These are phyloP conservation scores for Tephrocybe sp. DNA, from an alignment of 768 basidiomycete genomes.

Conservation along the genomic window DNA sequence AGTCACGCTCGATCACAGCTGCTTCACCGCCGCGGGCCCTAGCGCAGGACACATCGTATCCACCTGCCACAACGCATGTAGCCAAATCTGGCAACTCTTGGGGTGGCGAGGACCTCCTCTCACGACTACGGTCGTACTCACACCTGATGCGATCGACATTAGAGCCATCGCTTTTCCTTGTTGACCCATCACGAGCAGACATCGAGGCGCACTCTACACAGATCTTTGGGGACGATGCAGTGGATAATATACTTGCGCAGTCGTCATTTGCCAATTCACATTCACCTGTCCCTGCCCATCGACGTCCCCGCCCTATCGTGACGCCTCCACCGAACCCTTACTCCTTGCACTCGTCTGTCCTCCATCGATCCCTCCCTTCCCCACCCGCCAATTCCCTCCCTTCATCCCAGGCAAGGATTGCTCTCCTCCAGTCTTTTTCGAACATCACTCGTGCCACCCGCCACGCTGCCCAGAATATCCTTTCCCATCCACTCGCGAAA, in stretches of 20 bases:
- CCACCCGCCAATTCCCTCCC: slow-evolving; percentile 50
- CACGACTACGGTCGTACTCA: slow-evolving; percentile 73
- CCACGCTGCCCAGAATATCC: slow-evolving; percentile 91
- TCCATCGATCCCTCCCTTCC: slow-evolving; percentile 76
- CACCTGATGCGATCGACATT: slow-evolving; percentile 84
- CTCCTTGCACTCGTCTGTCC: slow-evolving; percentile 68
- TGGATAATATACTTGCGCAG: slow-evolving; percentile 82
- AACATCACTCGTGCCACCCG: slow-evolving; percentile 92
- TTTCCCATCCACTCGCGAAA: slow-evolving; percentile 94
- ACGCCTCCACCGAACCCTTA: slow-evolving; percentile 49
- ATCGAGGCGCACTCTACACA: slow-evolving; percentile 87
- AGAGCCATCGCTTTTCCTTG: slow-evolving; percentile 82
- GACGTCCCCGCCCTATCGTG: slow-evolving; percentile 68
- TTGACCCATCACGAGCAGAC: slow-evolving; percentile 93
- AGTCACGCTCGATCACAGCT: slow-evolving; percentile 76
- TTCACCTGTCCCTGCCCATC: slow-evolving; percentile 83
- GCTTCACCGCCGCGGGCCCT: slow-evolving; percentile 39
- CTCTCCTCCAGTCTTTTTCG: slow-evolving; percentile 91
- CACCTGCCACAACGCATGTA: slow-evolving; percentile 54
- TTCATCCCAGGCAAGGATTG: slow-evolving; percentile 71
- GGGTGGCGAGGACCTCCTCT: slow-evolving; percentile 88
- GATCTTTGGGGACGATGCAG: slow-evolving; percentile 82
- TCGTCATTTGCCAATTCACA: slow-evolving; percentile 76
- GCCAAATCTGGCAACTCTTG: slow-evolving; percentile 54
- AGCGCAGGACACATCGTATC: slow-evolving; percentile 53